Evolutionary conservation across 2,329 filamentous ascomycete genomes (phyloP), one percentile per base, ranked within the genome.

Genomic region (Fusarium nurragi): DNA sequence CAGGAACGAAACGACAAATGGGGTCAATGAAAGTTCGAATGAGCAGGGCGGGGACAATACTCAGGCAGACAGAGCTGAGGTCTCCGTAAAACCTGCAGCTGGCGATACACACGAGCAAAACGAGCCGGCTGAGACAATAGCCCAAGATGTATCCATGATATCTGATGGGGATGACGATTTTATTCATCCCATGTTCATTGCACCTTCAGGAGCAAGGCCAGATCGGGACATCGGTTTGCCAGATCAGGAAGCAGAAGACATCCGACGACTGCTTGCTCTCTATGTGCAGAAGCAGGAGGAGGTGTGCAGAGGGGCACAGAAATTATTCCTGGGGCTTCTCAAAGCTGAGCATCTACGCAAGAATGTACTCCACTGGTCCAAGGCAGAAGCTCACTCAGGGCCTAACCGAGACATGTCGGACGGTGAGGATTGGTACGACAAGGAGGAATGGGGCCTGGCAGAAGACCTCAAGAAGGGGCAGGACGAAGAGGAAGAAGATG

Each of bases 211-310:
- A 28, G 85, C 86, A 22, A 82, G 84, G 51, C 84, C 89, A 3
- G 89, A 94, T 74, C 84, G 88, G 53, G 88, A 93, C 73, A 79
- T 91, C 36, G 90, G 90, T 3, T 84, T 96, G 4, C 91, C 91
- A 1, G 82, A 88, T 18, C 78, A 81, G 23, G 92, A 95, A 77
- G 92, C 92, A 2, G 91, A 94, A 65, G 91, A 95, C 59, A 88
- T 92, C 39, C 87, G 92, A 57, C 85, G 89, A 55, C 78, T 93
- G 18, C 81, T 95, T 45, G 85, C 92, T 65, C 79, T 92, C 12
- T 94, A 92, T 74, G 88, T 94, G 23, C 92, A 94, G 71, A 94
- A 94, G 76, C 92, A 95, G 73, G 92, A 95, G 71, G 92, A 95
- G 74, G 87, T 94, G 3, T 89, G 91, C 54, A 87, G 91, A 6